phyloP scores from a whole-genome alignment of 805 yeast genomes.

The Myxozyma udenii region DNA sequence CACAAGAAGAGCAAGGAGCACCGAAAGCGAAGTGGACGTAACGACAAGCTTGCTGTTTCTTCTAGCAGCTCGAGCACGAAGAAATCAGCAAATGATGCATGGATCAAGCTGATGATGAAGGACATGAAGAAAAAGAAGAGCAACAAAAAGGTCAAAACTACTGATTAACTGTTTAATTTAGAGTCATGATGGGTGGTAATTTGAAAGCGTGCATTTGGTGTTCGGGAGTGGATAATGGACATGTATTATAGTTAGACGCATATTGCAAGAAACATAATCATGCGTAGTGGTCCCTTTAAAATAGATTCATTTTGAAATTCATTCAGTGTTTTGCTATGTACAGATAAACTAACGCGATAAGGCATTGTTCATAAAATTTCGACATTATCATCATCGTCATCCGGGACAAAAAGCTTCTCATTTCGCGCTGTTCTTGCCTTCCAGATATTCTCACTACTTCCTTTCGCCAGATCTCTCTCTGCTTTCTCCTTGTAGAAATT shows the following conservation, averaged over 20 bases:
- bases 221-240: not conserved
- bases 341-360: no score
- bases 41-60: no score
- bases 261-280: not conserved
- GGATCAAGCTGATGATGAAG: constrained; percentile 16
- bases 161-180: no score
- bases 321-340: not conserved
- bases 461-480: constrained; percentile 55
- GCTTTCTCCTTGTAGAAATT: constrained; percentile 65
- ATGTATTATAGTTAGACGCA: not conserved
- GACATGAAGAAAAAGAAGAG: constrained; percentile 13
- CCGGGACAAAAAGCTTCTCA: constrained; percentile 6
- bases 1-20: not conserved
- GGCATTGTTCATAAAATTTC: no score
- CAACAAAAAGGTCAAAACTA: not conserved
- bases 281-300: not conserved
- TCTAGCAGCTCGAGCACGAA: no score
- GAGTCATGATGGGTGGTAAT: not conserved
- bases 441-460: constrained; percentile 89
- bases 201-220: not conserved
- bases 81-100: constrained; percentile 6
- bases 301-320: not conserved
- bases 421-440: constrained; percentile 31
- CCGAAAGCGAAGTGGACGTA: constrained; percentile 16
- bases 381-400: no score